These are phyloP conservation scores for Pestalotiopsis sp. DNA, from an alignment of 2,329 filamentous ascomycete species.

Conservation along the genomic window DNA sequence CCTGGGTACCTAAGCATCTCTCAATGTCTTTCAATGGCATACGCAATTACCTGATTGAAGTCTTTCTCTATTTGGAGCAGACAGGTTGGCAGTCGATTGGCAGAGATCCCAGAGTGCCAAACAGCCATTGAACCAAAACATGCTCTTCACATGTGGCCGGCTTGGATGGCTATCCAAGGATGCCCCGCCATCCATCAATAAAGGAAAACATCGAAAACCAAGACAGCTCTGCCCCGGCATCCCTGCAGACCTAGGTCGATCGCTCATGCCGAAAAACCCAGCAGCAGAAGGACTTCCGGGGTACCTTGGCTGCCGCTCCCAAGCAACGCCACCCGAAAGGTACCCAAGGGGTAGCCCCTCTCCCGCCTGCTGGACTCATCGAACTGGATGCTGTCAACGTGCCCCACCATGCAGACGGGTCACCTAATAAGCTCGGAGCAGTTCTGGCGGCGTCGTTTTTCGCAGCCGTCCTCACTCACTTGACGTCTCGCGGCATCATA, in stretches of 20 bases:
- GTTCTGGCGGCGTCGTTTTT: constrained; percentile 7
- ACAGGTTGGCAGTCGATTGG: not conserved
- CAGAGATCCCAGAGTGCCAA: not conserved
- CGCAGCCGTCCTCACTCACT: not conserved
- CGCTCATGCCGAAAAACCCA: constrained; percentile 7
- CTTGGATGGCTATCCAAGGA: constrained; percentile 1
- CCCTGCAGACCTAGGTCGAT: constrained; percentile 5
- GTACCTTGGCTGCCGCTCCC: not conserved
- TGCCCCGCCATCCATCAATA: constrained; percentile 2
- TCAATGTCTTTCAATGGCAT: too few species aligned
- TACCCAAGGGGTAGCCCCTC: not conserved
- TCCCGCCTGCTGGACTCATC: not conserved
- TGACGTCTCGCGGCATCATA: constrained; percentile 13
- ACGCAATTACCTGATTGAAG: too few species aligned
- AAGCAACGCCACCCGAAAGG: not conserved
- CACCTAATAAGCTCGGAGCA: constrained; percentile 9
- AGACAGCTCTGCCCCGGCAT: not conserved
- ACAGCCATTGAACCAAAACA: not conserved
- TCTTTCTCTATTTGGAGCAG: not conserved
- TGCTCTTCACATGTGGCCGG: not conserved
- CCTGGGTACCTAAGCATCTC: too few species aligned
- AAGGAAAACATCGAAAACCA: not conserved
- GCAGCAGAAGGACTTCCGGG: not conserved
- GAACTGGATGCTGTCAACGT: not conserved
- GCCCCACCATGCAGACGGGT: constrained; percentile 7